Percentiles rank a stretch among this genome's conserved stretches.
Evolutionary conservation across 257 asterid genomes (phyloP).

Genomic region (Scutellaria galericulata): DNA sequence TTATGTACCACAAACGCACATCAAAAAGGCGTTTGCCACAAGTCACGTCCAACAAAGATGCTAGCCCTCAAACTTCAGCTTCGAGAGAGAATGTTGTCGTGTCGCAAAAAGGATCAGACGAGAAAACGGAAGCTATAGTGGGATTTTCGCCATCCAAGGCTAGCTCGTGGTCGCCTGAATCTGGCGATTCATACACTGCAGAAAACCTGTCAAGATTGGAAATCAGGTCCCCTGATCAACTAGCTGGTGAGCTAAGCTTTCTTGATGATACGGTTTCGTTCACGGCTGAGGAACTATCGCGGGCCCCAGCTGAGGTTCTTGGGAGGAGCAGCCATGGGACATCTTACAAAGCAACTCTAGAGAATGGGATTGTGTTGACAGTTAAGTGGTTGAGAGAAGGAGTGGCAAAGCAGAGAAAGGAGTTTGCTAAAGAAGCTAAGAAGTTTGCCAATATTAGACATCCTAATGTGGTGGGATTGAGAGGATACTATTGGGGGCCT

Average conservation of each 20-base stretch:
- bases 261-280: constrained; percentile 81
- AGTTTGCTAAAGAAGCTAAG: constrained; percentile 89
- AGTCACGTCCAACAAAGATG: constrained; percentile 50
- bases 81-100: constrained; percentile 60
- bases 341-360: constrained; percentile 80
- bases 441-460: constrained; percentile 81
- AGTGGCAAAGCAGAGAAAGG: constrained; percentile 87
- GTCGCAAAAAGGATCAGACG: constrained; percentile 67
- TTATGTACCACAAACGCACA: constrained; percentile 48
- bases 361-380: constrained; percentile 74
- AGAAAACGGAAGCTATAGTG: constrained; percentile 60
- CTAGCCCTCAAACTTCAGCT: constrained; percentile 48
- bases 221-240: constrained; percentile 80
- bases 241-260: constrained; percentile 85
- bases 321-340: constrained; percentile 98
- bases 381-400: constrained; percentile 98
- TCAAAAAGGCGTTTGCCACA: constrained; percentile 55
- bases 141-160: constrained; percentile 89
- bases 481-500: constrained; percentile 99
- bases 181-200: constrained; percentile 70
- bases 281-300: constrained; percentile 78
- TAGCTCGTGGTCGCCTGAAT: constrained; percentile 92
- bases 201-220: constrained; percentile 77
- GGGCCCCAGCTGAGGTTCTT: constrained; percentile 95
- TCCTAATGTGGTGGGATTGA: constrained; percentile 87